Evolutionary conservation across 148 eudicot species (phyloP).

Genomic region (Vaccinium darrowii): DNA sequence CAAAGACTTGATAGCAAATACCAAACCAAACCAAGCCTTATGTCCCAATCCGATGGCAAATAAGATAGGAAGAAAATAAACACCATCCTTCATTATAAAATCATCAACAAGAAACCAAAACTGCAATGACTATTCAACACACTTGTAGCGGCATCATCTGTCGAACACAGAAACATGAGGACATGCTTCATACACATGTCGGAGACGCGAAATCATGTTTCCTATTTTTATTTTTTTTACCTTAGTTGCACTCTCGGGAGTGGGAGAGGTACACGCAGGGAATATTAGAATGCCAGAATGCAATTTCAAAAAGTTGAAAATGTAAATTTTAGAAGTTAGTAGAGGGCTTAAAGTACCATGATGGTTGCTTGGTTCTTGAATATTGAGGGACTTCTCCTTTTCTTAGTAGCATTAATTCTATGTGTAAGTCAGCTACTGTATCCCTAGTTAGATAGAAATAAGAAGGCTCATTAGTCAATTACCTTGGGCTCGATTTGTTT

Average conservation of each 20-base stretch:
- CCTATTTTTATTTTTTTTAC: background rate
- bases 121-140: background rate
- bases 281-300: background rate
- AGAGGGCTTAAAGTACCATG: background rate
- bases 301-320: background rate
- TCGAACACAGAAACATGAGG: background rate
- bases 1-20: conserved; percentile 1
- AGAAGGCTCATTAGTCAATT: too few species aligned
- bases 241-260: background rate
- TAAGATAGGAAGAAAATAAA: background rate
- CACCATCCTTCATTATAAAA: background rate
- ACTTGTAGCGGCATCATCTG: background rate
- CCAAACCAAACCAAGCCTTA: too few species aligned
- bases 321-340: background rate
- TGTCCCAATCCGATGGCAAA: background rate
- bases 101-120: background rate
- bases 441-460: too few species aligned
- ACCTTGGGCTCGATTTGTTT: too few species aligned
- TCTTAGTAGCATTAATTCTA: too few species aligned
- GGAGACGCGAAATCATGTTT: background rate
- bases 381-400: too few species aligned
- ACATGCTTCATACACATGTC: background rate
- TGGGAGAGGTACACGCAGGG: background rate
- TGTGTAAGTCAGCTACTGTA: too few species aligned
- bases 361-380: background rate